Evolutionary conservation across 2,329 filamentous ascomycete species (phyloP).

Genomic region (Aureobasidium sp.): DNA sequence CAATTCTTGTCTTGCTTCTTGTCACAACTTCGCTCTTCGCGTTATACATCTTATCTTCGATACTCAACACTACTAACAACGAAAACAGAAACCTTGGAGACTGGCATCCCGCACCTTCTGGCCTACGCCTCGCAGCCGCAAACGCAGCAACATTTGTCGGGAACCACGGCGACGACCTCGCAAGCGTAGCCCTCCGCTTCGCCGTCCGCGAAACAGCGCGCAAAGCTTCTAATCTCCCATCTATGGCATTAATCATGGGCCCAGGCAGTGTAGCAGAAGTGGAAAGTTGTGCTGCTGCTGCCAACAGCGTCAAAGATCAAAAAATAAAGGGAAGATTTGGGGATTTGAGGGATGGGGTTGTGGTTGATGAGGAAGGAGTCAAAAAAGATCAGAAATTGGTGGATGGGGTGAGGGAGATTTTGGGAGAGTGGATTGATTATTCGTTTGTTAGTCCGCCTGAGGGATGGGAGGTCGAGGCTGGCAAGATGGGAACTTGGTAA

Average conservation of each 20-base stretch:
- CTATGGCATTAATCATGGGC: constrained; percentile 5
- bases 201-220: not conserved
- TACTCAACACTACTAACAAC: not conserved
- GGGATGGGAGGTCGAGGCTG: constrained; percentile 3
- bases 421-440: constrained; percentile 12
- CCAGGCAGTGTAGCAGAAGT: constrained; percentile 7
- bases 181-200: constrained; percentile 11
- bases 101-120: constrained; percentile 13
- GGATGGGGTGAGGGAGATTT: not conserved
- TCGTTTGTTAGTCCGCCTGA: constrained; percentile 5
- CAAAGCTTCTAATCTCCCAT: not conserved
- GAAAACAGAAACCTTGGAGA: not conserved
- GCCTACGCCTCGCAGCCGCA: not conserved
- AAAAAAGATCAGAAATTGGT: constrained; percentile 4
- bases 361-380: not conserved
- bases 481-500: not conserved
- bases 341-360: not conserved
- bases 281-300: constrained; percentile 2
- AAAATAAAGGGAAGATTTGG: not conserved
- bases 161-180: not conserved
- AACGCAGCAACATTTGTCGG: not conserved
- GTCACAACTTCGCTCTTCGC: no score
- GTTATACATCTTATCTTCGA: no score
- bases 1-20: not conserved
- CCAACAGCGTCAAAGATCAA: not conserved